Base-by-base conservation (phyloP, 306 rosid species). In the Lablab purpureus region DNA sequence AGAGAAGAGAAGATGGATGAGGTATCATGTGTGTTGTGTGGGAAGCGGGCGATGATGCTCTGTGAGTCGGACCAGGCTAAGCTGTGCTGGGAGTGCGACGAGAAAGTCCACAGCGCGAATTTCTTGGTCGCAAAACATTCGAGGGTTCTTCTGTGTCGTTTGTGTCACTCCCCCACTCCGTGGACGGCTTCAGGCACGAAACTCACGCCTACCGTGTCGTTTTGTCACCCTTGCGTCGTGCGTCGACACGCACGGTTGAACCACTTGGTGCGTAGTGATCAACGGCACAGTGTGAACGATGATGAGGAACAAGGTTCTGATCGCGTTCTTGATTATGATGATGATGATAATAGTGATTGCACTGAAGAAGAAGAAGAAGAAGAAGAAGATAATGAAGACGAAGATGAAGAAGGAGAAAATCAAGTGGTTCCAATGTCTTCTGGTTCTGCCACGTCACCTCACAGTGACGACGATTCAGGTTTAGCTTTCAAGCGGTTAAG, bases 1-100 rank as follows among this genome's bases (percentile, higher is more conserved):
- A 27, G 10, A 17, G 15, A 15, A 27, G 40, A 37, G 2, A 18
- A 86, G 1, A 92, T 76, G 94, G 90, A 59, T 40, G 88, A 72
- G 66, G 79, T 9, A 2, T 88, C 65, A 0, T 90, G 97, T 12
- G 90, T 78, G 55, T 75, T 92, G 54, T 92, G 97, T 32, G 83
- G 80, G 11, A 87, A 87, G 46, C 71, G 34, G 1, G 95, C 97
- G 0, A 75, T 64, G 80, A 80, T 84, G 75, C 82, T 77, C 30
- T 92, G 97, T 10, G 93, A 92, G 14, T 87, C 97, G 0, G 95
- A 90, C 84, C 81, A 83, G 60, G 92, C 97, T 8, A 84, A 72
- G 74, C 80, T 92, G 15, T 92, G 97, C 77, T 92, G 95, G 95
- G 80, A 72, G n/a, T 92, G 97, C 77, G 97, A 92, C 19, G 68